Conservation (phyloP, 2,329 filamentous ascomycete species). For the Phyllosticta ampelicida region DNA sequence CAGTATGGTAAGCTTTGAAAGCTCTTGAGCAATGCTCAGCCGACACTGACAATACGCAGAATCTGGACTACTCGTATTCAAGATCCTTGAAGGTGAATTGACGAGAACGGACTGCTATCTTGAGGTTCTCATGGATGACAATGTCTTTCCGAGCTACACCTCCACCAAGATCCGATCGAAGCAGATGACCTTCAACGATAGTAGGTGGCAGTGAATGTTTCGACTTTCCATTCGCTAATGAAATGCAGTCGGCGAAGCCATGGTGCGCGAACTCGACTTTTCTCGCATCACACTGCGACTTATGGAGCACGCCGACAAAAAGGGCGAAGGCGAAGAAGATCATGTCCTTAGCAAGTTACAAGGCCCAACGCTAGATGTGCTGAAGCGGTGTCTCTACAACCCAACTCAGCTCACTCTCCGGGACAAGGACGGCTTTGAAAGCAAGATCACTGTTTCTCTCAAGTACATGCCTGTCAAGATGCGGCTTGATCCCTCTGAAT, state of each 20-base stretch:
- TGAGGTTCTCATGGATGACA: slow-evolving; percentile 88
- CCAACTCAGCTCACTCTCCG: slow-evolving; percentile 73
- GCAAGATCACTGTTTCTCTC: slow-evolving; percentile 78
- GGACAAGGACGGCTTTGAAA: slow-evolving; percentile 63
- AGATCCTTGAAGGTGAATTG: slow-evolving; percentile 81
- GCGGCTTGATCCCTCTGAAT: slow-evolving; percentile 86
- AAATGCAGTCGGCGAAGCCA: slow-evolving; percentile 65
- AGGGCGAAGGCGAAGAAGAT: slow-evolving; percentile 57
- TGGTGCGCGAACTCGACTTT: slow-evolving; percentile 94
- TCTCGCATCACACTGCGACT: slow-evolving; percentile 84
- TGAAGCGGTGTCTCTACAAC: slow-evolving; percentile 86
- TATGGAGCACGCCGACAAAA: slow-evolving; percentile 66
- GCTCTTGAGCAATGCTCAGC: not conserved
- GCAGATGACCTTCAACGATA: slow-evolving; percentile 71
- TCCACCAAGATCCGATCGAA: slow-evolving; percentile 65
- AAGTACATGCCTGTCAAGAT: slow-evolving; percentile 94
- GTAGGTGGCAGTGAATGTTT: slow-evolving; percentile 28
- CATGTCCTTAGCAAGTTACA: slow-evolving; percentile 70
- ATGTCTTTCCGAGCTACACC: slow-evolving; percentile 79
- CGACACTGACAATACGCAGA: slow-evolving; percentile 46
- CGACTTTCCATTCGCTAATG: not conserved
- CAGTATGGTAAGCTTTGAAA: slow-evolving; percentile 51
- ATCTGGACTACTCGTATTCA: slow-evolving; percentile 88
- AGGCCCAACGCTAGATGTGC: slow-evolving; percentile 74
- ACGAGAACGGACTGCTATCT: slow-evolving; percentile 64